Evolutionary conservation across 1,284 basidiomycete species (phyloP).

Genomic region (Bjerkandera adusta): DNA sequence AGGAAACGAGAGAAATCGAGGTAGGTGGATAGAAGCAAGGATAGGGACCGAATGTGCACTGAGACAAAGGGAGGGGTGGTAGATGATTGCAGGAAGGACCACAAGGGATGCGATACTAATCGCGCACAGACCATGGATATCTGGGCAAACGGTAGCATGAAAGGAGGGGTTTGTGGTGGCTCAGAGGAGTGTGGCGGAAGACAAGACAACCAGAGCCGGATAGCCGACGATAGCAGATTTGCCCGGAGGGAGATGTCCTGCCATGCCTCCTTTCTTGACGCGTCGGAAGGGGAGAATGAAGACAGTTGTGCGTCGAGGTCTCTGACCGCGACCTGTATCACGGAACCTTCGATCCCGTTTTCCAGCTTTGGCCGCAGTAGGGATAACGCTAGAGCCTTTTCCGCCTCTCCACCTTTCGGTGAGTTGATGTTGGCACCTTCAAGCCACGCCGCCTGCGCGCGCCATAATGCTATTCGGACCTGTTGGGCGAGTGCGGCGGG

Average conservation of each 20-base stretch:
- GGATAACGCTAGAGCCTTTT: conserved; percentile 42
- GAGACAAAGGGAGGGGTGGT: conserved; percentile 29
- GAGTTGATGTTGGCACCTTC: conserved; percentile 76
- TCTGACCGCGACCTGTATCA: conserved; percentile 35
- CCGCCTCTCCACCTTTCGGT: conserved; percentile 60
- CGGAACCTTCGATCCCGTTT: conserved; percentile 34
- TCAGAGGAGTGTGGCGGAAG: conserved; percentile 39
- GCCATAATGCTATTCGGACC: conserved; percentile 58
- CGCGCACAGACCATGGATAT: conserved; percentile 50
- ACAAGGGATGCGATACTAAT: conserved; percentile 49
- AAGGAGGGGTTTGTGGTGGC: conserved; percentile 43
- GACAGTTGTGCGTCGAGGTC: conserved; percentile 31
- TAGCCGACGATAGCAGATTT: conserved; percentile 41
- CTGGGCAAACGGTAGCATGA: conserved; percentile 51
- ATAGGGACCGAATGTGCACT: conserved; percentile 48
- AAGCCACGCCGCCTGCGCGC: conserved; percentile 62
- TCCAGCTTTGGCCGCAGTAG: conserved; percentile 40
- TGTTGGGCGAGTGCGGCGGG: conserved; percentile 24
- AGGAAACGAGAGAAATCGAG: conserved; percentile 53
- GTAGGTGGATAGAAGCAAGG: conserved; percentile 50
- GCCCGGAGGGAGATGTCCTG: conserved; percentile 32
- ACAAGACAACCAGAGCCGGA: conserved; percentile 66
- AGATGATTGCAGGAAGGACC: conserved; percentile 20
- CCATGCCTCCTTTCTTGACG: conserved; percentile 14
- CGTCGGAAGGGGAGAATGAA: conserved; percentile 1